Evolutionary conservation across 345 rosid genomes (phyloP).

Genomic region (Citrus glauca): DNA sequence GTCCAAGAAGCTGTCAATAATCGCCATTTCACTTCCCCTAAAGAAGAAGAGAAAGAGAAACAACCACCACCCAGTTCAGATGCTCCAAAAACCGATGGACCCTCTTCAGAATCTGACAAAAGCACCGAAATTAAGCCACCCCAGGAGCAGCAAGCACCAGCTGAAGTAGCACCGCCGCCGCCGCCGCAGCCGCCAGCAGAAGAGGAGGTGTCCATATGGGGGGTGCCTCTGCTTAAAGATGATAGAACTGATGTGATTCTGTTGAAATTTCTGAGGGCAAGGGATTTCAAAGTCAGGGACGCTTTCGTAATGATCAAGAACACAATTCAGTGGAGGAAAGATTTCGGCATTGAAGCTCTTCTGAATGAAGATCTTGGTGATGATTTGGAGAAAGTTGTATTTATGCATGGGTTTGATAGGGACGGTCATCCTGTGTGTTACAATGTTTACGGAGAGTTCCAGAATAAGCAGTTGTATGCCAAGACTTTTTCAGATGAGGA

Average conservation of each 20-base stretch:
- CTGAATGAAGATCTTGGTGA: constrained; percentile 61
- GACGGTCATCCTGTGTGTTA: constrained; percentile 88
- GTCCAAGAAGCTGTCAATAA: constrained; percentile 39
- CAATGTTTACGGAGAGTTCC: constrained; percentile 77
- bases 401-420: constrained; percentile 68
- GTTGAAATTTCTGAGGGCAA: constrained; percentile 74
- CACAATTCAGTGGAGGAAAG: constrained; percentile 70
- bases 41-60: constrained; percentile 8
- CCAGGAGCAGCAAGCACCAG: background rate
- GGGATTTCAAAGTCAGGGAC: constrained; percentile 82
- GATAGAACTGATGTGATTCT: constrained; percentile 77
- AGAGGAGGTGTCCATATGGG: constrained; percentile 69
- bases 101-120: constrained; percentile 16
- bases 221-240: constrained; percentile 65
- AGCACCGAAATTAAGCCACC: constrained; percentile 20
- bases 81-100: background rate
- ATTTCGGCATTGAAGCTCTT: constrained; percentile 57
- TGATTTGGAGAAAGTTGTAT: constrained; percentile 72
- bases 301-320: constrained; percentile 73
- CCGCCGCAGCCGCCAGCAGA: constrained; percentile 15
- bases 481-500: constrained; percentile 58
- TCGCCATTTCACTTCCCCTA: constrained; percentile 27
- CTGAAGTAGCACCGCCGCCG: background rate
- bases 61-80: background rate
- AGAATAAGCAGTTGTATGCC: constrained; percentile 59